Conservation (phyloP, 2,329 filamentous ascomycete genomes). For the Helminthosporium solani region DNA sequence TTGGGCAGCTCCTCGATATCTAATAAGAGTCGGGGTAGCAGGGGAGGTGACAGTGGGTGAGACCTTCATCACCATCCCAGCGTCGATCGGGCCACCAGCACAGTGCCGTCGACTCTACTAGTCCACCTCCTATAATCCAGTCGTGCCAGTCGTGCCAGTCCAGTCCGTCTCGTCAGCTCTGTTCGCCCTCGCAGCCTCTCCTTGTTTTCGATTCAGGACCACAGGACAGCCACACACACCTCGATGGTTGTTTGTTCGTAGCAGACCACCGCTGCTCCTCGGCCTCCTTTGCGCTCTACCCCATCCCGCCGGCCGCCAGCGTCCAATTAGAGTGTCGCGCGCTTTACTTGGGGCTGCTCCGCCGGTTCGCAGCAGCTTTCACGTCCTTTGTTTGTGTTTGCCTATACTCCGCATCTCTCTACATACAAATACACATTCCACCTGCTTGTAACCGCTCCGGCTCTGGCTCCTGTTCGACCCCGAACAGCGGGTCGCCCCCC, state of each 20-base stretch:
- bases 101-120: background rate
- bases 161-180: constrained; percentile 3
- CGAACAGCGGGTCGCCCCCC: too few relatives aligned
- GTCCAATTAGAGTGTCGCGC: constrained; percentile 6
- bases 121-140: background rate
- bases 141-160: constrained; percentile 8
- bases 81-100: background rate
- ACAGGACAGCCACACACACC: too few relatives aligned
- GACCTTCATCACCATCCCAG: constrained; percentile 1
- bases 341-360: constrained; percentile 11
- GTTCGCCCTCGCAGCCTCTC: constrained; percentile 10
- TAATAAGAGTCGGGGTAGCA: too few relatives aligned
- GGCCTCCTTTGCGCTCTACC: background rate
- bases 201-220: too few relatives aligned
- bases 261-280: background rate
- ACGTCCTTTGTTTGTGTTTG: background rate
- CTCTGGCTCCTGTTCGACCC: background rate
- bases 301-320: background rate
- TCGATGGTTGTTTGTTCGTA: background rate
- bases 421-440: background rate
- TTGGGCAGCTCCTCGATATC: too few relatives aligned
- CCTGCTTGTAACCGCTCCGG: background rate
- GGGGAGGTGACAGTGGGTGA: too few relatives aligned
- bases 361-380: constrained; percentile 17
- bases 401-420: too few relatives aligned